phyloP scores from a whole-genome alignment of 2,329 filamentous ascomycete species.

The Pseudogymnoascus sp. region DNA sequence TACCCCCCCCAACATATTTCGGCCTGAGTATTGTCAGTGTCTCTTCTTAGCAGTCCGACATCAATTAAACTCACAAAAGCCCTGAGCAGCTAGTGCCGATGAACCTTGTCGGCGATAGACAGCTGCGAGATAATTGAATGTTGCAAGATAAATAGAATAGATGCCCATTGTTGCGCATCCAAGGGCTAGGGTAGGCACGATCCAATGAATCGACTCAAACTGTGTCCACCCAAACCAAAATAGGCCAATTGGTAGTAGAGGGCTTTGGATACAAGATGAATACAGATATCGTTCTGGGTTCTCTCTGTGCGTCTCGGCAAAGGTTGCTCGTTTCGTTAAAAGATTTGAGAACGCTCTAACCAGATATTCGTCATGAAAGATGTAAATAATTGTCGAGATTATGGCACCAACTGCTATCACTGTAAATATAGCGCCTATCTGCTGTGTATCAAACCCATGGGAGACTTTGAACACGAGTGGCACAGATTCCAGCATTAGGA shows the following conservation, averaged over 20 bases:
- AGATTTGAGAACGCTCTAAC: conserved; percentile 39
- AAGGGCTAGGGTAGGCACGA: conserved; percentile 61
- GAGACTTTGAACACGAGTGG: conserved; percentile 65
- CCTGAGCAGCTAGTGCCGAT: conserved; percentile 78
- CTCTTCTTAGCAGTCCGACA: too few species aligned
- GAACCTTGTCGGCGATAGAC: conserved; percentile 78
- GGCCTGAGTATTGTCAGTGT: conserved; percentile 19
- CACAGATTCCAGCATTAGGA: conserved; percentile 72
- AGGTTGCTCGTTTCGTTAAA: conserved; percentile 20
- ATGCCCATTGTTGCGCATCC: conserved; percentile 76
- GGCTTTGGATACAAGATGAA: conserved; percentile 69
- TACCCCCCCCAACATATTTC: conserved; percentile 72
- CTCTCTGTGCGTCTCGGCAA: conserved; percentile 31
- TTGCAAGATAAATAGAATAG: conserved; percentile 75
- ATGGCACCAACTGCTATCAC: conserved; percentile 61
- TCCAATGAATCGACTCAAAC: conserved; percentile 57
- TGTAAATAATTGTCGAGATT: conserved; percentile 58
- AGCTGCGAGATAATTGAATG: conserved; percentile 89
- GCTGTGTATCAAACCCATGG: conserved; percentile 58
- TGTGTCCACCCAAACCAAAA: conserved; percentile 74
- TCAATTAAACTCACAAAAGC: conserved; percentile 47
- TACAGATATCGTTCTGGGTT: conserved; percentile 73
- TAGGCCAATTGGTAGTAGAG: conserved; percentile 68
- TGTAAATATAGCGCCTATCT: conserved; percentile 64
- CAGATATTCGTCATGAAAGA: conserved; percentile 61